phyloP scores from a whole-genome alignment of 768 basidiomycete genomes.

The Tephrocybe sp. region DNA sequence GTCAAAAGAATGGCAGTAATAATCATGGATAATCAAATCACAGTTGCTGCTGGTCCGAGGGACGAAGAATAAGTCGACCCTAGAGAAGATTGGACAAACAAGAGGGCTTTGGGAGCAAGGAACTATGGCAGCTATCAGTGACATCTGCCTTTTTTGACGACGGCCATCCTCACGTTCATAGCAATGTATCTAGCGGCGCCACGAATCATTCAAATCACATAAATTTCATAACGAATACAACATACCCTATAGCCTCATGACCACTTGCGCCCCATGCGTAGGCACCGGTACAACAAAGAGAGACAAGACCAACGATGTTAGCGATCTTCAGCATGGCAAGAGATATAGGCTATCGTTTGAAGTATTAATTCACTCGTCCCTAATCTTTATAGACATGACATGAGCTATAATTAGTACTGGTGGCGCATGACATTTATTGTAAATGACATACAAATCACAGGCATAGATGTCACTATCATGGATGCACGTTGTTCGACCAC shows the following conservation, averaged over 20 bases:
- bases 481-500: conserved; percentile 4
- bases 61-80: conserved; percentile 42
- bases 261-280: conserved; percentile 43
- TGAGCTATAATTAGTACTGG: neutral
- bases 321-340: conserved; percentile 8
- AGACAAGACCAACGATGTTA: conserved; percentile 8
- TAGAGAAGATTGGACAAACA: conserved; percentile 45
- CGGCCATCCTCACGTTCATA: conserved; percentile 32
- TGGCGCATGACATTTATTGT: neutral
- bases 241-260: conserved; percentile 45
- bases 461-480: neutral
- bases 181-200: conserved; percentile 35
- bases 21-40: conserved; percentile 21
- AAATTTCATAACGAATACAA: neutral
- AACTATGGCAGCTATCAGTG: conserved; percentile 34
- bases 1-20: too few species aligned
- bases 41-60: conserved; percentile 50
- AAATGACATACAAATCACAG: neutral
- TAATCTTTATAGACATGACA: neutral
- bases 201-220: neutral
- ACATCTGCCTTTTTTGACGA: neutral
- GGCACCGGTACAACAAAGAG: conserved; percentile 17
- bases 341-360: neutral
- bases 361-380: neutral
- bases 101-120: conserved; percentile 45